These are phyloP conservation scores for Suillus discolor DNA, from an alignment of 768 basidiomycete species.

Conservation along the genomic window DNA sequence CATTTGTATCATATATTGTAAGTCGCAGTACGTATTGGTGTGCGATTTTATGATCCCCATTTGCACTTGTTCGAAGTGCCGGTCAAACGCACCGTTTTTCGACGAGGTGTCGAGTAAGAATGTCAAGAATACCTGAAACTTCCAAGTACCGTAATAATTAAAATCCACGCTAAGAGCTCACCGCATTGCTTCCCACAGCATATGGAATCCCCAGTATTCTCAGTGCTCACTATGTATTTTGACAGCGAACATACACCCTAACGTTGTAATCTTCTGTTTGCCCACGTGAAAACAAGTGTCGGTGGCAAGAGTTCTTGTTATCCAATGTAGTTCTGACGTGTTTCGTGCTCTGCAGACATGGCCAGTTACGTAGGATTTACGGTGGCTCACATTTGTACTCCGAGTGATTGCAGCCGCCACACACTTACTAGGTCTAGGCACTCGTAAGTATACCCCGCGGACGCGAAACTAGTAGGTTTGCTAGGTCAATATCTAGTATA, in stretches of 20 bases:
- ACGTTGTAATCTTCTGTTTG: neutral
- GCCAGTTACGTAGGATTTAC: neutral
- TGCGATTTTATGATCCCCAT: no score
- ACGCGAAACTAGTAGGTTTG: neutral
- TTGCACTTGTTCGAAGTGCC: slow-evolving; percentile 3
- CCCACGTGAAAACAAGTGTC: slow-evolving; percentile 3
- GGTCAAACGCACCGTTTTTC: neutral
- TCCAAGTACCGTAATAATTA: neutral
- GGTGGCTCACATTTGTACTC: slow-evolving; percentile 1
- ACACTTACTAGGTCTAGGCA: neutral
- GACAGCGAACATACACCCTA: neutral
- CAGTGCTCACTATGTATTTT: slow-evolving; percentile 1
- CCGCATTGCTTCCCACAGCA: no score
- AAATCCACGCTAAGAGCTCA: neutral
- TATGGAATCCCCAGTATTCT: slow-evolving; percentile 1
- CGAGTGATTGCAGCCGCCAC: neutral
- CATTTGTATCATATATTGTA: no score
- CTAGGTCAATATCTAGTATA: neutral
- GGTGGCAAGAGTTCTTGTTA: neutral
- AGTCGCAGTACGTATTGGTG: no score
- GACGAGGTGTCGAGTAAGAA: neutral
- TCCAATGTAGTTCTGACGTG: neutral
- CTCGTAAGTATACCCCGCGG: no score
- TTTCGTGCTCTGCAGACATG: slow-evolving; percentile 1
- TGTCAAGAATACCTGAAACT: neutral